Evolutionary conservation across 129 eudicot species (phyloP).

Genomic region (Dittrichia graveolens): DNA sequence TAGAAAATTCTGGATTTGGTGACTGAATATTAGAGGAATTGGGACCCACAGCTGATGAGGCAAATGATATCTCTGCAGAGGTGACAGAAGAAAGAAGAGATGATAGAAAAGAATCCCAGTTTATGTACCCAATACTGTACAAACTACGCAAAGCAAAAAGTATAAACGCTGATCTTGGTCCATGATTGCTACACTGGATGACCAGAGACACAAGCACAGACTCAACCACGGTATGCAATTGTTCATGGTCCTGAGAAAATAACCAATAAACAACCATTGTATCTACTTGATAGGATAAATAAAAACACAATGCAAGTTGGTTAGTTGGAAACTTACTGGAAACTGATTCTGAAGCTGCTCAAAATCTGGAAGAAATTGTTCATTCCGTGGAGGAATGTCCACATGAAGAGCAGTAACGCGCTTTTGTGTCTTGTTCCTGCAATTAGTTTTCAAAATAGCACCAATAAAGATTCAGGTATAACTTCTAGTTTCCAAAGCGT

Average conservation of each 20-base stretch:
- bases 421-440: slow-evolving; percentile 85
- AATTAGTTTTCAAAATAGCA: slow-evolving; percentile 15
- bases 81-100: slow-evolving; percentile 84
- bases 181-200: slow-evolving; percentile 83
- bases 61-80: slow-evolving; percentile 63
- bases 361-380: slow-evolving; percentile 73
- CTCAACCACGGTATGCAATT: slow-evolving; percentile 77
- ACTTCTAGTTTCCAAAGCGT: background rate
- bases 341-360: slow-evolving; percentile 72
- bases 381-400: slow-evolving; percentile 75
- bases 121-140: slow-evolving; percentile 65
- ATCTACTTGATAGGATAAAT: background rate
- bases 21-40: slow-evolving; percentile 65
- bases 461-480: background rate
- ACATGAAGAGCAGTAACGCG: slow-evolving; percentile 73
- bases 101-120: slow-evolving; percentile 87
- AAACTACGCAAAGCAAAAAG: slow-evolving; percentile 79
- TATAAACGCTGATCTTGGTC: slow-evolving; percentile 85
- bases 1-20: slow-evolving; percentile 74
- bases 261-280: slow-evolving; percentile 13
- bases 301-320: background rate
- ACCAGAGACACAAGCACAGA: slow-evolving; percentile 77
- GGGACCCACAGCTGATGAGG: slow-evolving; percentile 46
- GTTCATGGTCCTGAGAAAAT: slow-evolving; percentile 79
- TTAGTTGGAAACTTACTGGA: slow-evolving; percentile 48